phyloP scores from a whole-genome alignment of 2,329 filamentous ascomycete genomes.

The Aspergillus sp. region DNA sequence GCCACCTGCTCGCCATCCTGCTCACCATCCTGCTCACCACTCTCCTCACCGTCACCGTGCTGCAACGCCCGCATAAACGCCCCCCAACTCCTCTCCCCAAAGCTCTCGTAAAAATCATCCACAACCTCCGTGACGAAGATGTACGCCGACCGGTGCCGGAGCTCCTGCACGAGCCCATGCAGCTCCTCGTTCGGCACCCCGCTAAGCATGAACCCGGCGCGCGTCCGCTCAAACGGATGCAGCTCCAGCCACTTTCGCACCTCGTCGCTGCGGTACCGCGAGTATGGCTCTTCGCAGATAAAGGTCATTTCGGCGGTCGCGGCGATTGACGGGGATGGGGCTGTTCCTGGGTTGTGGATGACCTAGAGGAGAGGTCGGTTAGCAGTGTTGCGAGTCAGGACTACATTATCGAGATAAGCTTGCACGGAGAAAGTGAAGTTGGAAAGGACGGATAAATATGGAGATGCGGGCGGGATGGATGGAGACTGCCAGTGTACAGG shows the following conservation, averaged over 20 bases:
- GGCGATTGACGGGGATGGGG: slow-evolving; percentile 16
- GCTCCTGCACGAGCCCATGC: slow-evolving; percentile 19
- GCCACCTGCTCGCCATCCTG: background rate
- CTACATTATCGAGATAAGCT: too few species aligned
- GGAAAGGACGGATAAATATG: background rate
- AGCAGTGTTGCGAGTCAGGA: background rate
- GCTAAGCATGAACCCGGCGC: slow-evolving; percentile 22
- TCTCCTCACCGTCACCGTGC: background rate
- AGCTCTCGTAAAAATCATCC: slow-evolving; percentile 26
- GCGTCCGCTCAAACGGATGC: slow-evolving; percentile 14
- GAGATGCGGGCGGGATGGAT: background rate
- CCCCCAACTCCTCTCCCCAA: slow-evolving; percentile 21
- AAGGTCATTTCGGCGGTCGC: slow-evolving; percentile 19
- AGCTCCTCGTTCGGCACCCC: slow-evolving; percentile 21
- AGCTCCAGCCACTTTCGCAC: slow-evolving; percentile 19
- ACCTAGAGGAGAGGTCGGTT: slow-evolving; percentile 9
- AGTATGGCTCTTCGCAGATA: slow-evolving; percentile 23
- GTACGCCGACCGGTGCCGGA: slow-evolving; percentile 19
- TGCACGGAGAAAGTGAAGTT: background rate
- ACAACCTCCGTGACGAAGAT: slow-evolving; percentile 23
- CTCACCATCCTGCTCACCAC: background rate
- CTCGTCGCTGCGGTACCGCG: slow-evolving; percentile 17
- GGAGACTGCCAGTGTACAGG: too few species aligned
- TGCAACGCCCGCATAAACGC: slow-evolving; percentile 16
- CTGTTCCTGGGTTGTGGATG: slow-evolving; percentile 25